Evolutionary conservation across 2,329 filamentous ascomycete species (phyloP).

Genomic region (Penicillium sp.): DNA sequence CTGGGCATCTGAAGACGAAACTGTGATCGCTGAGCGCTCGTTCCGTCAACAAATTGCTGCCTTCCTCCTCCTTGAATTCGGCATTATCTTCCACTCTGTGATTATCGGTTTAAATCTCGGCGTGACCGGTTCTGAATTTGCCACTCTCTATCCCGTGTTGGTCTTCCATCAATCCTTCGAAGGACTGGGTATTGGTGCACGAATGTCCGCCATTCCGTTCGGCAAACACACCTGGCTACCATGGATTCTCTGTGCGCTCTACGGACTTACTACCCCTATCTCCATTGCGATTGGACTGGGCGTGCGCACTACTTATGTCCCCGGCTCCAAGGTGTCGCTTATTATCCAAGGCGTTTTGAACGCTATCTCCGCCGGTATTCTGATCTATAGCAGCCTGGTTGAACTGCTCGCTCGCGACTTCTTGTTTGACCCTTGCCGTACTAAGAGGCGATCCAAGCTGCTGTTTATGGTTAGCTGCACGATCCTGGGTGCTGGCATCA

Average conservation of each 20-base stretch:
- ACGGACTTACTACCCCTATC: slow-evolving; percentile 56
- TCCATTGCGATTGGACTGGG: slow-evolving; percentile 52
- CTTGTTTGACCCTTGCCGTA: slow-evolving; percentile 51
- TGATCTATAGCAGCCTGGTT: slow-evolving; percentile 54
- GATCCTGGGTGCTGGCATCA: slow-evolving; percentile 45
- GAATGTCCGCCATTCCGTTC: slow-evolving; percentile 60
- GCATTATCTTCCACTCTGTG: slow-evolving; percentile 65
- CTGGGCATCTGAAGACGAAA: background rate
- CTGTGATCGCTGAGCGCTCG: slow-evolving; percentile 26
- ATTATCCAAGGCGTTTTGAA: slow-evolving; percentile 51
- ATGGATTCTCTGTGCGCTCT: slow-evolving; percentile 51
- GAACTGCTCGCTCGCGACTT: slow-evolving; percentile 54
- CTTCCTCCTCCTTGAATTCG: slow-evolving; percentile 56
- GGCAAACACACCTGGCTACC: slow-evolving; percentile 48
- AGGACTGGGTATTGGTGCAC: slow-evolving; percentile 62
- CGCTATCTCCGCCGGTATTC: slow-evolving; percentile 50
- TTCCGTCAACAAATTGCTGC: slow-evolving; percentile 42
- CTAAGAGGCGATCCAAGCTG: slow-evolving; percentile 32
- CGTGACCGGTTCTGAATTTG: slow-evolving; percentile 58
- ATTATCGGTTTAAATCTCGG: slow-evolving; percentile 65
- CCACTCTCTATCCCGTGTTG: slow-evolving; percentile 60
- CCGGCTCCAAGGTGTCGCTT: slow-evolving; percentile 43
- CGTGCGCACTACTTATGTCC: slow-evolving; percentile 46
- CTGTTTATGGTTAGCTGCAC: slow-evolving; percentile 45
- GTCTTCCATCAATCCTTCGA: slow-evolving; percentile 67